Percentiles rank a stretch among this genome's conserved stretches.
These are phyloP conservation scores for Exophiala alcalophila DNA, from an alignment of 2,329 filamentous ascomycete species.

Conservation along the genomic window DNA sequence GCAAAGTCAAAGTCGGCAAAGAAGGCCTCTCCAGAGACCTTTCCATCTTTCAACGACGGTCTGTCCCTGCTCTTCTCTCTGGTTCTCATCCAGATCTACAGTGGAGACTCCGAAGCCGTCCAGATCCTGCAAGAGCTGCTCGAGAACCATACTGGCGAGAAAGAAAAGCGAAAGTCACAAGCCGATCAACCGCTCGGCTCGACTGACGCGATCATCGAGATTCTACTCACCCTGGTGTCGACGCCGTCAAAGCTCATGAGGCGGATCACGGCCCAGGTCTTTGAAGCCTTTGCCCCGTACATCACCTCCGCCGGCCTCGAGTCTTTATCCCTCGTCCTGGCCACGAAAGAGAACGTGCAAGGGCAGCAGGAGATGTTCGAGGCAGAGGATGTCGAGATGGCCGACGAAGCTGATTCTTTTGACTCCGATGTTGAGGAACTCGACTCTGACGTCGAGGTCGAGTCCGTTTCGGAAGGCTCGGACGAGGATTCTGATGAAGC, in stretches of 20 bases:
- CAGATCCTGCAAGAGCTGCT: slow-evolving; percentile 76
- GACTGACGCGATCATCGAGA: slow-evolving; percentile 76
- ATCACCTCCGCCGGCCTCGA: slow-evolving; percentile 72
- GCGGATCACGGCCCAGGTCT: slow-evolving; percentile 83
- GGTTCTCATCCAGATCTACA: slow-evolving; percentile 83
- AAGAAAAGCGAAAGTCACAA: slow-evolving; percentile 14
- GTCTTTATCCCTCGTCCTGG: slow-evolving; percentile 62
- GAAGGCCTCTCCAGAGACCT: slow-evolving; percentile 31
- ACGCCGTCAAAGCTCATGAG: slow-evolving; percentile 81
- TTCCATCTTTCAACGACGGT: slow-evolving; percentile 54
- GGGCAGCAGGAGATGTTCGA: slow-evolving; percentile 87
- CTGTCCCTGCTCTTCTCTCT: slow-evolving; percentile 80
- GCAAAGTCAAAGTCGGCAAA: slow-evolving; percentile 32
- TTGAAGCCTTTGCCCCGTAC: slow-evolving; percentile 73
- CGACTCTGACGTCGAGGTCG: slow-evolving; percentile 44
- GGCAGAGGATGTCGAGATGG: slow-evolving; percentile 60
- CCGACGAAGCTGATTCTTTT: slow-evolving; percentile 47
- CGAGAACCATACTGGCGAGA: slow-evolving; percentile 62
- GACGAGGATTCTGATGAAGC: slow-evolving; percentile 45
- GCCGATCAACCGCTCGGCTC: slow-evolving; percentile 35
- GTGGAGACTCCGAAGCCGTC: slow-evolving; percentile 81
- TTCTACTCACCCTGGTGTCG: slow-evolving; percentile 84
- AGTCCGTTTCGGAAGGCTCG: slow-evolving; percentile 36
- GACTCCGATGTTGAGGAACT: slow-evolving; percentile 40
- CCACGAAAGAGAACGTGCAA: slow-evolving; percentile 73